Conservation (phyloP, 75 land plant genomes). For the Pseudotsuga menziesii region DNA sequence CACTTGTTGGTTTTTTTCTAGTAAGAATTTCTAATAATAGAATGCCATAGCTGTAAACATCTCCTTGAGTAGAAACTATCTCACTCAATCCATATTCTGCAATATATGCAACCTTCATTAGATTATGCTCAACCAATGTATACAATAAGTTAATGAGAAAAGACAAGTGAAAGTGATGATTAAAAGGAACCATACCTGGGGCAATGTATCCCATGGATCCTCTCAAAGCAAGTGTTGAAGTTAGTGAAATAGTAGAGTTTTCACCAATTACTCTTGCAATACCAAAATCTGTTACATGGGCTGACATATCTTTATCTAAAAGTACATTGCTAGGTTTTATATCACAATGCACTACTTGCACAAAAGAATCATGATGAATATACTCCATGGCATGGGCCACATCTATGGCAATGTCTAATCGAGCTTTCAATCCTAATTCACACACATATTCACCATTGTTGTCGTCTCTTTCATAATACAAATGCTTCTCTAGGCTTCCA, state of each 20-base stretch:
- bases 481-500: slow-evolving; percentile 15
- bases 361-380: slow-evolving; percentile 18
- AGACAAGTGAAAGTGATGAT: no score
- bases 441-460: background rate
- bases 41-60: slow-evolving; percentile 33
- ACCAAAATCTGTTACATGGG: slow-evolving; percentile 30
- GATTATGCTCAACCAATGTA: no score
- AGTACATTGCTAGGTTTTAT: slow-evolving; percentile 37
- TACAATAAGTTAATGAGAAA: no score
- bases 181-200: background rate
- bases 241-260: background rate
- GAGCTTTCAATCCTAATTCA: background rate
- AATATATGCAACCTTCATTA: background rate
- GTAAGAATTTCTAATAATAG: slow-evolving; percentile 27
- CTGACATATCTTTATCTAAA: slow-evolving; percentile 19
- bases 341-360: slow-evolving; percentile 26
- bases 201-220: slow-evolving; percentile 13
- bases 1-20: background rate
- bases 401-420: slow-evolving; percentile 17
- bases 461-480: background rate
- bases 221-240: background rate
- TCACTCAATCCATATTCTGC: slow-evolving; percentile 18
- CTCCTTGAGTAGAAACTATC: slow-evolving; percentile 19
- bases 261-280: slow-evolving; percentile 9
- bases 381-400: slow-evolving; percentile 24